These are phyloP conservation scores for Termitomyces eurrhizus DNA, from an alignment of 768 basidiomycete genomes.

Conservation along the genomic window DNA sequence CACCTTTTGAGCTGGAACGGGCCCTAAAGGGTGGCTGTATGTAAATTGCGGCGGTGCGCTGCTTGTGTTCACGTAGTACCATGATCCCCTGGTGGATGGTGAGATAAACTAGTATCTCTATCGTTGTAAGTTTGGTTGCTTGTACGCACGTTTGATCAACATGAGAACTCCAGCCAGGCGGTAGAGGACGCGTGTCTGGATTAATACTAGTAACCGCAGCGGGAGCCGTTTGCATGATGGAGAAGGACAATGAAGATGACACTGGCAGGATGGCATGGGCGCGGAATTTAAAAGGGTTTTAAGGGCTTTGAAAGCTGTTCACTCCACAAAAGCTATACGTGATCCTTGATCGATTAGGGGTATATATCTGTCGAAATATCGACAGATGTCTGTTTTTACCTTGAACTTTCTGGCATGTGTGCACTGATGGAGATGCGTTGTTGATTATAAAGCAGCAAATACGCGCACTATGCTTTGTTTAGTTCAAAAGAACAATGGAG, in stretches of 20 bases:
- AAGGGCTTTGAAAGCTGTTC: background rate
- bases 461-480: background rate
- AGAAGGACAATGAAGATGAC: background rate
- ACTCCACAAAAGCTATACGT: background rate
- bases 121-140: background rate
- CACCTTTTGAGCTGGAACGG: constrained; percentile 5
- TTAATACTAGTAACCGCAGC: background rate
- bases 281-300: background rate
- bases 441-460: background rate
- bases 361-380: background rate
- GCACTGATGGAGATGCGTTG: background rate
- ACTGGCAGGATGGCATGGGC: background rate
- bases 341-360: background rate
- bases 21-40: constrained; percentile 29
- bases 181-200: constrained; percentile 10
- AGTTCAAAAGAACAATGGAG: background rate
- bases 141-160: constrained; percentile 13
- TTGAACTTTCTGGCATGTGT: background rate
- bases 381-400: background rate
- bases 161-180: constrained; percentile 13
- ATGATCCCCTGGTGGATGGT: constrained; percentile 7
- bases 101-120: background rate
- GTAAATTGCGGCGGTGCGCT: constrained; percentile 29
- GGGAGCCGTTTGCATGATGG: background rate
- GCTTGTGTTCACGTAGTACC: constrained; percentile 33